Evolutionary conservation across 1,139 yeast species (phyloP).

Genomic region (Yamadazyma membranifaciens): DNA sequence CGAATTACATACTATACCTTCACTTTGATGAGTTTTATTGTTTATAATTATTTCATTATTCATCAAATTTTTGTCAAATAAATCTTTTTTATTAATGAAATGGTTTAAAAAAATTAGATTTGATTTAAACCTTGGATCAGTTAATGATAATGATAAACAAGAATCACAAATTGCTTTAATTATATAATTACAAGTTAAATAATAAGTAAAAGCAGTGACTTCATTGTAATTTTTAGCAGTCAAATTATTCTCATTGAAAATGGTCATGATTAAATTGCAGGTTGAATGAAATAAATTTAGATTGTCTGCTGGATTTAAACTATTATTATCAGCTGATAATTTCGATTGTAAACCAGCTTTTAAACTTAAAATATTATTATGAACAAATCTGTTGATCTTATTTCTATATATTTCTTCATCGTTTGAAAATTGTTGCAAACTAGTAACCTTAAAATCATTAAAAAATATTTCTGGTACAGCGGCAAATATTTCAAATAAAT

Average conservation of each 20-base stretch:
- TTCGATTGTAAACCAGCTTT: slow-evolving; percentile 32
- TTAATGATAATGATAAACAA: slow-evolving; percentile 32
- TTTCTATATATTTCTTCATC: slow-evolving; percentile 14
- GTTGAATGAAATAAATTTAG: slow-evolving; percentile 35
- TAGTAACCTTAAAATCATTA: slow-evolving; percentile 28
- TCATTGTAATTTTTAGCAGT: slow-evolving; percentile 19
- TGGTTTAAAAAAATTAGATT: slow-evolving; percentile 37
- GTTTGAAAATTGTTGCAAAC: slow-evolving; percentile 14
- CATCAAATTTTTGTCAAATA: slow-evolving; percentile 19
- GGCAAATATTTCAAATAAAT: slow-evolving; percentile 34
- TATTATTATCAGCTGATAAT: background rate
- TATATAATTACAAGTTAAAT: slow-evolving; percentile 31
- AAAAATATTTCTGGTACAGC: slow-evolving; percentile 37
- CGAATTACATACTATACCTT: slow-evolving; percentile 13
- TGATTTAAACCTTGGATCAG: slow-evolving; percentile 39
- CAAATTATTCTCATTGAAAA: slow-evolving; percentile 23
- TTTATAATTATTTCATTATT: slow-evolving; percentile 23
- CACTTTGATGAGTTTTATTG: slow-evolving; percentile 15
- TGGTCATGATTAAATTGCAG: slow-evolving; percentile 30
- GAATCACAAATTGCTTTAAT: slow-evolving; percentile 38
- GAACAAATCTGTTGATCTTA: slow-evolving; percentile 22
- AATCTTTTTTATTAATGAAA: slow-evolving; percentile 23
- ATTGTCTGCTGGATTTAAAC: slow-evolving; percentile 14
- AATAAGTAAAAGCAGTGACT: slow-evolving; percentile 27
- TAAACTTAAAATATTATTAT: slow-evolving; percentile 31